These are phyloP conservation scores for Erythrophleum fordii DNA, from an alignment of 306 rosid genomes.

Conservation along the genomic window DNA sequence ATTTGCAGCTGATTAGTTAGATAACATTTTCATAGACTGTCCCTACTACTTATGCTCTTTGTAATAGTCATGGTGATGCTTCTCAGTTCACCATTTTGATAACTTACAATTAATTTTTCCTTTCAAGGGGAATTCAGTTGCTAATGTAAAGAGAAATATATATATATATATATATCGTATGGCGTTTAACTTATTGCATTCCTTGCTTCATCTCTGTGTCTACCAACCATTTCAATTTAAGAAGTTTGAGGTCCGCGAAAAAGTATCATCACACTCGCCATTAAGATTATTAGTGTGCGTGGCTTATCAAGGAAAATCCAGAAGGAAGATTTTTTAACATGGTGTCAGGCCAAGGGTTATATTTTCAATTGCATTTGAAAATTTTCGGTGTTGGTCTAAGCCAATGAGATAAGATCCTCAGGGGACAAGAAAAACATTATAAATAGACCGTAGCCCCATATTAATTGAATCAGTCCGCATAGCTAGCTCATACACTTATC, in stretches of 20 bases:
- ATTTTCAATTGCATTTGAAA: not conserved
- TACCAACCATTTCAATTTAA: not conserved
- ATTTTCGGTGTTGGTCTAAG: not conserved
- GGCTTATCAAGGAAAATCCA: too few species aligned
- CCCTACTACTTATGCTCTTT: not conserved
- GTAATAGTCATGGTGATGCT: conserved; percentile 24
- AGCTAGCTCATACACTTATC: not conserved
- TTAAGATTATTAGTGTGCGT: too few species aligned
- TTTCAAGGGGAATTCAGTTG: not conserved
- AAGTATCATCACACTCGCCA: too few species aligned
- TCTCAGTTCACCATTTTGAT: conserved; percentile 23
- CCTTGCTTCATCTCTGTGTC: not conserved
- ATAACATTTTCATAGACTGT: not conserved
- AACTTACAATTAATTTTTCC: not conserved
- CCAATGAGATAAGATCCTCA: not conserved
- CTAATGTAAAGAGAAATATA: not conserved
- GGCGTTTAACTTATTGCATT: not conserved
- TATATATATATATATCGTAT: not conserved
- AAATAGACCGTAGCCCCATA: not conserved
- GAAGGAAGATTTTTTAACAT: not conserved
- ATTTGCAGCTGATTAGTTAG: conserved; percentile 57
- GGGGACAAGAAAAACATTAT: not conserved
- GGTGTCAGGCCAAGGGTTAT: not conserved
- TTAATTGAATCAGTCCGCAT: not conserved
- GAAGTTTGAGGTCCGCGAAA: not conserved